These are phyloP conservation scores for Aspergillus awamori DNA, from an alignment of 2,329 filamentous ascomycete species.

Conservation along the genomic window DNA sequence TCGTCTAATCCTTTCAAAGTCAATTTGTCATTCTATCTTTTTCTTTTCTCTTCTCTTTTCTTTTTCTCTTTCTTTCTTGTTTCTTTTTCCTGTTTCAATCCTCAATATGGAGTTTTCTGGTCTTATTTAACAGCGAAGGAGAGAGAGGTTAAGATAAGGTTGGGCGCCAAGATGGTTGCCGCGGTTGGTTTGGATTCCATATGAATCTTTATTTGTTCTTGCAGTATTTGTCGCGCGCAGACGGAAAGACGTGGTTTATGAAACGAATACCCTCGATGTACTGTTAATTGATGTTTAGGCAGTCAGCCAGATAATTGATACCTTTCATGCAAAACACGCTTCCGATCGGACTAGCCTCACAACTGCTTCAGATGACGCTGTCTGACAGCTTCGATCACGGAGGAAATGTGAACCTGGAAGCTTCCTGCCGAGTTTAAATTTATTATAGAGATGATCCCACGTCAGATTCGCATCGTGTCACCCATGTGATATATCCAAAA, in stretches of 20 bases:
- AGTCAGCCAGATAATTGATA: no score
- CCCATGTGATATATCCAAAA: no score
- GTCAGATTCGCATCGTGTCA: no score
- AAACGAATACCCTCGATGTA: background rate
- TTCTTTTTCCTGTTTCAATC: background rate
- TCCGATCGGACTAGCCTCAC: no score
- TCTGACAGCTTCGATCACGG: no score
- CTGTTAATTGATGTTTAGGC: no score
- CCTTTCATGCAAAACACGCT: no score
- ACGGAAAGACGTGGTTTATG: background rate
- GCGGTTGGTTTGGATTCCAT: background rate
- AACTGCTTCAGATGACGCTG: no score
- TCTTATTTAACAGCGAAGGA: background rate
- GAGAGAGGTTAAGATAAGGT: slow-evolving; percentile 7
- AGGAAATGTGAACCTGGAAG: no score
- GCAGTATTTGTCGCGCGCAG: background rate
- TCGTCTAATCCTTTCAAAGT: no score
- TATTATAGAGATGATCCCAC: no score
- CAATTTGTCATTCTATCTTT: background rate
- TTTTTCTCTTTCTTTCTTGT: background rate
- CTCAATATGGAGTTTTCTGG: background rate
- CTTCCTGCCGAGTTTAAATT: no score
- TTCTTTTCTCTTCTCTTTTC: background rate
- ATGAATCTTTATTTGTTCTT: background rate
- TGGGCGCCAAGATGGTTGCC: slow-evolving; percentile 9